Evolutionary conservation across 106 monocot species (phyloP).

Genomic region (Platanthera zijinensis): DNA sequence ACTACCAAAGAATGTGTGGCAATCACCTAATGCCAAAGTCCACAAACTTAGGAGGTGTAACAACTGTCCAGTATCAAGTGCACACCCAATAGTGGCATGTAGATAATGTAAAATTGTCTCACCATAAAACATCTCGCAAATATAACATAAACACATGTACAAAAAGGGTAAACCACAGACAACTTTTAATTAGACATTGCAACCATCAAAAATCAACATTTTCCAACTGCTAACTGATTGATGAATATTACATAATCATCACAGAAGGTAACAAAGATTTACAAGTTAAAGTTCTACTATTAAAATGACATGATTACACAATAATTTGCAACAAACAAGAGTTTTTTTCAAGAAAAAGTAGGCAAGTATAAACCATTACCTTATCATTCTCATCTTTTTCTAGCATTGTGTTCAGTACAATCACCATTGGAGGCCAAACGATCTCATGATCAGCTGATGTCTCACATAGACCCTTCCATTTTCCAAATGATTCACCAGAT

Average conservation of each 20-base stretch:
- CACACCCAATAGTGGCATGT: no score
- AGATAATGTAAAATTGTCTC: no score
- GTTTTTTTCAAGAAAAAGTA: not conserved
- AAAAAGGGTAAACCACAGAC: no score
- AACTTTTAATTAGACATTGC: not conserved
- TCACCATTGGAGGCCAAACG: conserved; percentile 91
- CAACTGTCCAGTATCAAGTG: no score
- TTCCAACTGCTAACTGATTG: not conserved
- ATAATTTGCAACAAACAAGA: not conserved
- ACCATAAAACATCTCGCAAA: no score
- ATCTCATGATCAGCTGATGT: conserved; percentile 49
- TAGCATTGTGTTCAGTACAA: conserved; percentile 68
- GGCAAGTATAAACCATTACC: conserved; percentile 21
- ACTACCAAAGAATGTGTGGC: no score
- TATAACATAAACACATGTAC: no score
- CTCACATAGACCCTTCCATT: conserved; percentile 63
- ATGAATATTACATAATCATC: not conserved
- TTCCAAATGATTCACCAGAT: conserved; percentile 46
- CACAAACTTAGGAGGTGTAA: no score
- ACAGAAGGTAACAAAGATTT: not conserved
- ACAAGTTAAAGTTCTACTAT: not conserved
- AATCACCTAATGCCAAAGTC: no score
- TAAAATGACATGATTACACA: not conserved
- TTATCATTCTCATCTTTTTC: conserved; percentile 64
- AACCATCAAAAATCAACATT: not conserved